Evolutionary conservation across 169 alveolate genomes (phyloP), one percentile per base, ranked within the genome.

Genomic region (Eimeria necatrix): DNA sequence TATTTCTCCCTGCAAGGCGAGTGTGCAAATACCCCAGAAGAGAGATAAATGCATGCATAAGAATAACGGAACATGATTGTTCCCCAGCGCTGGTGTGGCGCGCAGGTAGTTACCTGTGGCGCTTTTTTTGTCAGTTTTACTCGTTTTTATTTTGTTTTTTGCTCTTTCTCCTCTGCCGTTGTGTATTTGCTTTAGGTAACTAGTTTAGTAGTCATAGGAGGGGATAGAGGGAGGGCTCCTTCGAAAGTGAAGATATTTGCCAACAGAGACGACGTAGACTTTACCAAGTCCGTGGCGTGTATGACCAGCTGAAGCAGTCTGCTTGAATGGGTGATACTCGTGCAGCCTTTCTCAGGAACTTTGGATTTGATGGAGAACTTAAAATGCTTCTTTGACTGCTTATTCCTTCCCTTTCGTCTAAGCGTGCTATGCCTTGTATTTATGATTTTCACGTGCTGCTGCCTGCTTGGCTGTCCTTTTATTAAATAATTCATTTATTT

Each of bases 181-280:
- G 41, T 90, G 74, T 2, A 32, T 32, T 90, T 9, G 22, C 61
- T 53, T 56, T 91, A 96, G 97, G 92, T 96, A 41, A 51, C 94
- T 53, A 95, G 97, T 60, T 73, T 97, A 14, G 93, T 85, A 53
- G 94, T 97, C 70, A 97, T 97, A 48, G 98, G 98, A 16, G 98
- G 98, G 12, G 98, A 96, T 16, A 83, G 94, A 24, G 98, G 97
- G 9, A 94, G 76, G 12, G 96, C 96, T n/a, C 98, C 98, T 9
- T 91, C 88, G 52, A 86, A 84, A 26, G 93, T 96, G 78, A 97
- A 96, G 87, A 64, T 97, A 49, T 97, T 87, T 83, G 94, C 96
- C 9, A 96, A 97, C 93, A 91, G 96, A 60, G 98, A 97, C 70
- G 96, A 90, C 86, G 70, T 97, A 18, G 98, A 97, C 68, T 97